Base-by-base conservation (phyloP, 2,329 filamentous ascomycete species). In the Byssoonygena ceratinophila region DNA sequence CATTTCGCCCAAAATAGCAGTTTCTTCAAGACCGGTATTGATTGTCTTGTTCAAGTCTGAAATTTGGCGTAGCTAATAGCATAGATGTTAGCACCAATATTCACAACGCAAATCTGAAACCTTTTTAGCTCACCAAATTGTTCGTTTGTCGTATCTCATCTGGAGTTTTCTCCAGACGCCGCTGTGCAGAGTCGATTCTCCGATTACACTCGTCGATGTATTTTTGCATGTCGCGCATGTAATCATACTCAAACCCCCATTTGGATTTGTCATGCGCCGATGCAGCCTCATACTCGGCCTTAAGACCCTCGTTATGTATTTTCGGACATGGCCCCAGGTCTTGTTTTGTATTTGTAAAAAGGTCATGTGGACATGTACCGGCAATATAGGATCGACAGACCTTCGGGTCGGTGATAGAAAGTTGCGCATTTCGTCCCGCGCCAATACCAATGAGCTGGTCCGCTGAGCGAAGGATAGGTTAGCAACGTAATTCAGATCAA, bases 261-360 rank as follows among this genome's bases (percentile, higher is more conserved):
- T 84, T 82, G 55, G 83, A 80, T 66, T 83, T 85, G 62, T 91
- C 84, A 27, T 80, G 71, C 1, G 84, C 75, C 3, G 84, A 74
- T 0, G 92, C 81, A 1, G 74, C 76, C 60, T 94, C 85, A 69
- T 92, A 98, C 67, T 98, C 90, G 45, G 83, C 76, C 71, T 95
- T 96, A 59, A 97, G 77, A 11, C 82, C 81, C 67, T 96, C 90
- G 46, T 82, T 86, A 72, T 98, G 92, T 23, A 91, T 79, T 67
- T 91, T 92, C 46, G 87, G 80, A 65, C 92, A 98, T 0, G 82
- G 80, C 1, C 92, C 92, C 31, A 97, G 80, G 68, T 98, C 92
- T 77, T 97, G 90, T 74, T 96, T 97, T 43, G 92, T 98, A 73
- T 98, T 98, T 59, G 91, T 98, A 78, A 98, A 98, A 65, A 98